Percentiles rank a stretch among this genome's conserved stretches.
phyloP scores from a whole-genome alignment of 257 asterid genomes.

The Solanum ossicruentum region DNA sequence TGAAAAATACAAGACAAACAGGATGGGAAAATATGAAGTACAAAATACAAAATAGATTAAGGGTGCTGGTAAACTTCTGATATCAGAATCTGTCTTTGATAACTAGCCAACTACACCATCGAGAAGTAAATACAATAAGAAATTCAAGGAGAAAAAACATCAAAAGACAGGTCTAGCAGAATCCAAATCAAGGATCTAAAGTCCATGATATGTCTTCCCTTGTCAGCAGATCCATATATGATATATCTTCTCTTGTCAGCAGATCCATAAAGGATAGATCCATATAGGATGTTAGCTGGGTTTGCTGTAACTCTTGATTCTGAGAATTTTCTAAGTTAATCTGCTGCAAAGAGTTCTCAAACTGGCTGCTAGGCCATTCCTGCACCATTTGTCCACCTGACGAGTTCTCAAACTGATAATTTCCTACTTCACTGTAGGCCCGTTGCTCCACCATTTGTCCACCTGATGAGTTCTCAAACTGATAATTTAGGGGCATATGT shows the following conservation, averaged over 20 bases:
- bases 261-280: not conserved
- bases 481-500: not conserved
- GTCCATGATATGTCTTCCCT: not conserved
- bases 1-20: no score
- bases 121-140: no score
- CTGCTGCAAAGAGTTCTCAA: not conserved
- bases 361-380: not conserved
- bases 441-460: not conserved
- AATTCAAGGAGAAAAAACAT: no score
- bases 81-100: no score
- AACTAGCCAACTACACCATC: no score
- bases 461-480: not conserved
- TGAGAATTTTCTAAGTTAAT: not conserved
- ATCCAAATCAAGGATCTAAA: not conserved
- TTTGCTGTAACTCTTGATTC: not conserved
- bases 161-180: no score
- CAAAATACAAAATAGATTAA: no score
- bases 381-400: not conserved
- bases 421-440: not conserved
- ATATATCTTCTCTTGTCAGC: not conserved
- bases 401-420: not conserved
- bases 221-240: no score
- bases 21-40: not conserved
- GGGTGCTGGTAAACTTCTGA: no score
- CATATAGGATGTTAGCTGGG: not conserved